phyloP scores from a whole-genome alignment of 2,329 filamentous ascomycete species.

The Volutella citrinella region DNA sequence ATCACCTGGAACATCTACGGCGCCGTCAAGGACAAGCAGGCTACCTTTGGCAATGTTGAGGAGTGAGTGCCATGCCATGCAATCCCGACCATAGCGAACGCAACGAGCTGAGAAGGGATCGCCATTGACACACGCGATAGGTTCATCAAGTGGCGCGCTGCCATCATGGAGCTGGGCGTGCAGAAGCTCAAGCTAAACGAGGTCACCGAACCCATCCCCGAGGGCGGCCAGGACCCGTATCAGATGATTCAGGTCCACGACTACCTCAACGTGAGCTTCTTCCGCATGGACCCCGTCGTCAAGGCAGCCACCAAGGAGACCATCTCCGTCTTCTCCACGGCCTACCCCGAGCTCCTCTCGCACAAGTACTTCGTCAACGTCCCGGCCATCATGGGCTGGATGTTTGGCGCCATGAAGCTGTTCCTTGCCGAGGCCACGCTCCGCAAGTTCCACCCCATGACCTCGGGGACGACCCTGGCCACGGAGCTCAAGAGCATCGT shows the following conservation, averaged over 20 bases:
- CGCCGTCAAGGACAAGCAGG: slow-evolving; percentile 74
- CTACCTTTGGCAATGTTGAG: slow-evolving; percentile 79
- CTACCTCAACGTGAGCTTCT: slow-evolving; percentile 83
- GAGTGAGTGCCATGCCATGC: slow-evolving; percentile 55
- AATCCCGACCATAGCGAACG: slow-evolving; percentile 10
- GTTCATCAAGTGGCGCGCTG: slow-evolving; percentile 86
- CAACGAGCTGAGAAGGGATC: too few species aligned
- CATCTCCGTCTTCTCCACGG: slow-evolving; percentile 74
- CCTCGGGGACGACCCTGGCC: slow-evolving; percentile 68
- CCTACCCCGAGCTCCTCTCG: slow-evolving; percentile 80
- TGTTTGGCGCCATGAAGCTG: slow-evolving; percentile 72
- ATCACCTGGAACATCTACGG: slow-evolving; percentile 96
- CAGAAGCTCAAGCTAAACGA: slow-evolving; percentile 67
- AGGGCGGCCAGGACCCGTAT: slow-evolving; percentile 76
- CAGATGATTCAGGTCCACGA: slow-evolving; percentile 93
- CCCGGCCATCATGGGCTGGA: slow-evolving; percentile 85
- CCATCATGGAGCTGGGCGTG: slow-evolving; percentile 84
- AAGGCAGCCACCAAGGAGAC: slow-evolving; percentile 76
- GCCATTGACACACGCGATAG: slow-evolving; percentile 49
- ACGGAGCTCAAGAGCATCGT: slow-evolving; percentile 58
- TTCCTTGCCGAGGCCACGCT: slow-evolving; percentile 71
- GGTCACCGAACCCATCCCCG: slow-evolving; percentile 68
- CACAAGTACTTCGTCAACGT: slow-evolving; percentile 97
- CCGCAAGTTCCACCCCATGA: slow-evolving; percentile 77
- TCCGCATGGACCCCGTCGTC: slow-evolving; percentile 74